Percentiles rank a stretch among this genome's conserved stretches.
Conservation (phyloP, 148 eudicot species). For the Talinum fruticosum region DNA sequence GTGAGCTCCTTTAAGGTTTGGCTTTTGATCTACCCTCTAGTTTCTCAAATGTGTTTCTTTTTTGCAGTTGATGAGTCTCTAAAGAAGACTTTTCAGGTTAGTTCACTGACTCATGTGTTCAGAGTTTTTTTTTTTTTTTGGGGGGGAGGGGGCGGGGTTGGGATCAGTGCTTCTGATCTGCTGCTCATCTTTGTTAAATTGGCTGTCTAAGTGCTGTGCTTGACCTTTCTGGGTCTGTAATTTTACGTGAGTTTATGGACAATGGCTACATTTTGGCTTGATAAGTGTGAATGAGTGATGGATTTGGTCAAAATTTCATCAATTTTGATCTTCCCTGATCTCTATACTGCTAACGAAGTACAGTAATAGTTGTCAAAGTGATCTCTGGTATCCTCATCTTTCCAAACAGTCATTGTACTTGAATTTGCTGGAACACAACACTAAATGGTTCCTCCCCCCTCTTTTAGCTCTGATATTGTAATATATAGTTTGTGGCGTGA, state of each 20-base stretch:
- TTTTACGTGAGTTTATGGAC: not conserved
- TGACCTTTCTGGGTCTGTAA: not conserved
- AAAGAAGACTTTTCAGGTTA: constrained; percentile 60
- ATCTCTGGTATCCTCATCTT: not conserved
- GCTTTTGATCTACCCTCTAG: constrained; percentile 28
- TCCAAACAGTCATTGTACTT: not conserved
- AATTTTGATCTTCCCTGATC: constrained; percentile 24
- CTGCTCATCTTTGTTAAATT: constrained; percentile 4
- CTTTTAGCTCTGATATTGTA: not conserved
- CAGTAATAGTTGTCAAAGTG: constrained; percentile 5
- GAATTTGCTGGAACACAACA: constrained; percentile 13
- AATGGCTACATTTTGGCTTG: not conserved
- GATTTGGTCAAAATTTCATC: constrained; percentile 16
- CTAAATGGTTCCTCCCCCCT: not conserved
- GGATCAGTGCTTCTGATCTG: constrained; percentile 22
- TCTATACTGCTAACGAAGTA: constrained; percentile 7
- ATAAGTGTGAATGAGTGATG: not conserved
- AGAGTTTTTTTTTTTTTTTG: not conserved
- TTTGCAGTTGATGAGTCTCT: constrained; percentile 67
- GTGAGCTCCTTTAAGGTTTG: constrained; percentile 3
- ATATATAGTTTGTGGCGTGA: not conserved
- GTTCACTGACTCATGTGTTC: constrained; percentile 13
- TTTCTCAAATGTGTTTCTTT: constrained; percentile 16
- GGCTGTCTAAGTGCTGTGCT: constrained; percentile 14
- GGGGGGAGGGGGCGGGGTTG: too few relatives aligned